These are phyloP conservation scores for Microstroma glucosiphilum DNA, from an alignment of 1,284 basidiomycete species.

Conservation along the genomic window DNA sequence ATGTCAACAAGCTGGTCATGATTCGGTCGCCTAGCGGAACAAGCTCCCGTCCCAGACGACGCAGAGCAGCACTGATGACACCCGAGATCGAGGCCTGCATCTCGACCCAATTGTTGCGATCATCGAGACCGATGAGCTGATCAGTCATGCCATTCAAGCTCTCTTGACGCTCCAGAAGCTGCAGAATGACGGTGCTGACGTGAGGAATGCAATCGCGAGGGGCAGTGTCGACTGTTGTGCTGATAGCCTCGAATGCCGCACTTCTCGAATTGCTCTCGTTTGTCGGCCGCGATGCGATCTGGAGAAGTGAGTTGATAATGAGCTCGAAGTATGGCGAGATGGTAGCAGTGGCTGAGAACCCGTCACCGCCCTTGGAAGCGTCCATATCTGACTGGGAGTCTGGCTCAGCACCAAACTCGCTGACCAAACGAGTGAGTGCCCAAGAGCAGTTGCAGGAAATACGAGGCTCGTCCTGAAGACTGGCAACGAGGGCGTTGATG, in stretches of 20 bases:
- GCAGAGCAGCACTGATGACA: slow-evolving; percentile 42
- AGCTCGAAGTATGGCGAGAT: slow-evolving; percentile 85
- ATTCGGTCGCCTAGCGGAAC: slow-evolving; percentile 85
- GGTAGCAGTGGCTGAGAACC: slow-evolving; percentile 60
- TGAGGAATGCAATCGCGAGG: slow-evolving; percentile 73
- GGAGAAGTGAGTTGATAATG: slow-evolving; percentile 38
- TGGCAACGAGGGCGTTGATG: slow-evolving; percentile 73
- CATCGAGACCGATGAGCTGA: slow-evolving; percentile 89
- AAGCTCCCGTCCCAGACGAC: slow-evolving; percentile 74
- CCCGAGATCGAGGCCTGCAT: slow-evolving; percentile 92
- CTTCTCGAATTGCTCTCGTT: slow-evolving; percentile 92
- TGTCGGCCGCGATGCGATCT: slow-evolving; percentile 58
- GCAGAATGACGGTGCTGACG: slow-evolving; percentile 74
- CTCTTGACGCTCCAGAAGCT: slow-evolving; percentile 82
- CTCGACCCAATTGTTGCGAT: slow-evolving; percentile 98
- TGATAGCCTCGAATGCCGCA: slow-evolving; percentile 91
- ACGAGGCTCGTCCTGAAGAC: slow-evolving; percentile 73
- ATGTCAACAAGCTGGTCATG: slow-evolving; percentile 82
- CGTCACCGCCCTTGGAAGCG: slow-evolving; percentile 57
- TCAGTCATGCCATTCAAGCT: slow-evolving; percentile 65
- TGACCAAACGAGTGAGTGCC: slow-evolving; percentile 80
- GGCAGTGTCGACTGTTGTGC: slow-evolving; percentile 74
- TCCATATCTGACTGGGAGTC: background rate
- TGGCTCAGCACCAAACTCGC: slow-evolving; percentile 30
- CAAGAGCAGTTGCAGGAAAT: slow-evolving; percentile 93